Evolutionary conservation across 169 alveolate genomes (phyloP), one percentile per base, ranked within the genome.

Genomic region (Fabrea salina): DNA sequence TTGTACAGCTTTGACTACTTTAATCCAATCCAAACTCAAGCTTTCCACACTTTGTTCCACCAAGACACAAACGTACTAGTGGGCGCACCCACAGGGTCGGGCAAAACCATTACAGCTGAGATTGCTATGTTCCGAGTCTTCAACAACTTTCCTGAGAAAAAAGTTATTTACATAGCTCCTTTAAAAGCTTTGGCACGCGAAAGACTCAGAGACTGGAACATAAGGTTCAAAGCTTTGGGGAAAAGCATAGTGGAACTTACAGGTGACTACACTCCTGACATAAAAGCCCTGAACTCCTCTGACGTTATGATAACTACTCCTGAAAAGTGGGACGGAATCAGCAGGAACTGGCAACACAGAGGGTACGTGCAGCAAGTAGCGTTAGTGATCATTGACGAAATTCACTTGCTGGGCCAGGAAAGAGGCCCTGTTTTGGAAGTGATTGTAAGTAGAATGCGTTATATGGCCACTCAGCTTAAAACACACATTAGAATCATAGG

Each of bases 81-180:
- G 25, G 99, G 99, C 19, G 99, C 99, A n/a, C 99, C 99, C 0
- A 99, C 99, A n/a, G 99, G 99, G 33, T 79, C 92, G 13, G 99
- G 99, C 32, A 98, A 98, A 89, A 98, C 99, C 16, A 96, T 96
- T 40, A 95, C 97, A 84, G 98, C 99, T 8, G 99, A 98, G 88
- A 89, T 98, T 25, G 97, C 99, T 22, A 96, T 72, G 47, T 89
- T 97, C 44, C 87, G 99, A 74, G 91, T 94, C 22, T 92, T 97
- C 84, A 82, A 89, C 37, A 75, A 76, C 30, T 59, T 77, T 8
- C 97, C 98, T 19, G 84, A 84, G 16, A 77, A 75, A 30, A 88
- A 71, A 35, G 85, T 91, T 32, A 85, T 92, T 22, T 91, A 91
- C 79, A 83, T 92, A 8, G 97, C 97, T 1, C 96, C 97, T 27